A percentile compares a stretch with the other conserved stretches of the same genome.
phyloP scores from a whole-genome alignment of 2,329 filamentous ascomycete genomes.

The Nemania sp. region DNA sequence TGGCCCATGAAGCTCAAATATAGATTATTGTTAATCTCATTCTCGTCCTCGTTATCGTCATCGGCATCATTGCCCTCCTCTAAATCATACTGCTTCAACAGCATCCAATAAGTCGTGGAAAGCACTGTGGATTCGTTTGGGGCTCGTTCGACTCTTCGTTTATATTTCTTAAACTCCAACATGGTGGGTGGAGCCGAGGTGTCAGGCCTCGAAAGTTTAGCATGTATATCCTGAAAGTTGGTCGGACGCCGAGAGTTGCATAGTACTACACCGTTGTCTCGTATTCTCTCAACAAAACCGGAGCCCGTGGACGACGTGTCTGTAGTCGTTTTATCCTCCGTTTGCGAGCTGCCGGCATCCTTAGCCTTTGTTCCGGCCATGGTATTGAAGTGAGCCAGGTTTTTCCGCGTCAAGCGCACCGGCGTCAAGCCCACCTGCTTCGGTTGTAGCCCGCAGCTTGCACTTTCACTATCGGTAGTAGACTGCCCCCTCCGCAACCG shows the following conservation, averaged over 20 bases:
- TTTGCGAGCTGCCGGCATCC: not conserved
- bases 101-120: not conserved
- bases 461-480: not conserved
- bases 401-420: slow-evolving; percentile 6
- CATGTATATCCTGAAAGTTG: not conserved
- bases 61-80: slow-evolving; percentile 5
- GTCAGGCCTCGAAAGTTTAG: not conserved
- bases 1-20: not conserved
- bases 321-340: not conserved
- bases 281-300: not conserved
- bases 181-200: not conserved
- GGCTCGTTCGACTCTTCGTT: not conserved
- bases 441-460: not conserved
- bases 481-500: not conserved
- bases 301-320: not conserved
- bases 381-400: slow-evolving; percentile 1
- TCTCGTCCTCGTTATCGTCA: not conserved
- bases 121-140: not conserved
- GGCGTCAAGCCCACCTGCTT: slow-evolving; percentile 7
- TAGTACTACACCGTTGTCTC: not conserved
- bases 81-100: not conserved
- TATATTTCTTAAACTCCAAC: not conserved
- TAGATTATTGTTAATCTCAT: not conserved
- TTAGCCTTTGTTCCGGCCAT: not conserved
- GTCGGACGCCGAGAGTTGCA: not conserved